phyloP scores from a whole-genome alignment of 352 stramenopile genomes.

The Phytophthora agathidicida region DNA sequence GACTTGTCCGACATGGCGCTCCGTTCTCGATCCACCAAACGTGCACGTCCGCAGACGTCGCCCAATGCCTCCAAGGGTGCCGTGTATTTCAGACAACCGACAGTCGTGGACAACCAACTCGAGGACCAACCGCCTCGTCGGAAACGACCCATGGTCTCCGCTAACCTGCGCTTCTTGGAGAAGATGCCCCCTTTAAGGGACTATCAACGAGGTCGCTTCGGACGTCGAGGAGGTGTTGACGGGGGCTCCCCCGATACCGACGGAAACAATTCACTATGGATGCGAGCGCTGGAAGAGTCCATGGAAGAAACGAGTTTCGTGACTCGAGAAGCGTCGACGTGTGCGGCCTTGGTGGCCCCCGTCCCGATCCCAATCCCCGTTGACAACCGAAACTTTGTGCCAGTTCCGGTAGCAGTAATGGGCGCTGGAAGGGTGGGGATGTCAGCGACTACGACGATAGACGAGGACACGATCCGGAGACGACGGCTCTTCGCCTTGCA shows the following conservation, averaged over 20 bases:
- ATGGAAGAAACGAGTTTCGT: constrained; percentile 80
- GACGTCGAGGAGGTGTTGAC: constrained; percentile 68
- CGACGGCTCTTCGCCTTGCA: constrained; percentile 36
- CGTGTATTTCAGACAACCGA: constrained; percentile 17
- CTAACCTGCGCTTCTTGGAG: constrained; percentile 69
- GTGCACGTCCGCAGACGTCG: constrained; percentile 28
- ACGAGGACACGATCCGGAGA: constrained; percentile 22
- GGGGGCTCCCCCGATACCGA: constrained; percentile 41
- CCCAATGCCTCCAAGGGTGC: constrained; percentile 3
- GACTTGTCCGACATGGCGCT: constrained; percentile 26
- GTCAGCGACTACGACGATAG: not conserved
- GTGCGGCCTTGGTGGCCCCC: constrained; percentile 53
- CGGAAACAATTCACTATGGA: constrained; percentile 41
- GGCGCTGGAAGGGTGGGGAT: constrained; percentile 3
- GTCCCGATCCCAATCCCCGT: constrained; percentile 18
- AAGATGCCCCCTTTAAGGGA: constrained; percentile 66
- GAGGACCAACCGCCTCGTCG: constrained; percentile 31
- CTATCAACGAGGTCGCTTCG: constrained; percentile 66
- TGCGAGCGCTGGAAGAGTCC: constrained; percentile 67
- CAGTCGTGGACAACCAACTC: constrained; percentile 9
- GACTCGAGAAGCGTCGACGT: constrained; percentile 41
- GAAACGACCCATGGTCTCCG: constrained; percentile 64
- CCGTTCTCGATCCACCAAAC: constrained; percentile 25
- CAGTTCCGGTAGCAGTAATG: constrained; percentile 14
- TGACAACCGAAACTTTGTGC: constrained; percentile 24